Percentiles rank a stretch among this genome's conserved stretches.
phyloP scores from a whole-genome alignment of 2,329 filamentous ascomycete genomes.

The Shiraia bambusicola region DNA sequence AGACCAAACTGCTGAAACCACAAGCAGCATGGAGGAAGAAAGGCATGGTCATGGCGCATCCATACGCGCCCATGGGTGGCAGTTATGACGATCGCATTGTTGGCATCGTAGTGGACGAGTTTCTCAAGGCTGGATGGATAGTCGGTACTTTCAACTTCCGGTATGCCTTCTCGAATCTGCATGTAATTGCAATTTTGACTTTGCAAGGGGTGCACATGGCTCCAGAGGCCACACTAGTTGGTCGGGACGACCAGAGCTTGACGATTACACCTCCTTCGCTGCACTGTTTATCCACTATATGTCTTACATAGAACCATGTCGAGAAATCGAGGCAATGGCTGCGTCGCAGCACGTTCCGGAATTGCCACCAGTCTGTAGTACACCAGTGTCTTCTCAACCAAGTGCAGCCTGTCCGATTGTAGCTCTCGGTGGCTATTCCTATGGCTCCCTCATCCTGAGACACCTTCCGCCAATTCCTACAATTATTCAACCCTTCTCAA shows the following conservation, averaged over 20 bases:
- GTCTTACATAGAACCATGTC: conserved; percentile 51
- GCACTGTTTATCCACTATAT: conserved; percentile 78
- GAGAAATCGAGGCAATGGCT: conserved; percentile 16
- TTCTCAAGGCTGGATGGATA: conserved; percentile 71
- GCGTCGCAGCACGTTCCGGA: conserved; percentile 17
- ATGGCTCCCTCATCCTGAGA: conserved; percentile 79
- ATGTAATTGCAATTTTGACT: conserved; percentile 1
- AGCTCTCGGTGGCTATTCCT: conserved; percentile 81
- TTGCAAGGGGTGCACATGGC: conserved; percentile 68
- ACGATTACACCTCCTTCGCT: conserved; percentile 80
- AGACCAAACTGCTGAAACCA: background rate
- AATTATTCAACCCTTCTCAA: conserved; percentile 62
- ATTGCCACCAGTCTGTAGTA: conserved; percentile 1
- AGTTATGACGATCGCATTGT: conserved; percentile 82
- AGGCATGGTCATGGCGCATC: conserved; percentile 77
- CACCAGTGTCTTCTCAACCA: background rate
- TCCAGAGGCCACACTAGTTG: conserved; percentile 82
- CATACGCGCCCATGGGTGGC: conserved; percentile 86
- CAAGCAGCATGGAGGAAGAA: conserved; percentile 40
- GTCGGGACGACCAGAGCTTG: conserved; percentile 77
- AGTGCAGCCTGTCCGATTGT: conserved; percentile 33
- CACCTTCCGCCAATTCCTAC: conserved; percentile 62
- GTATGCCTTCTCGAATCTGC: conserved; percentile 48
- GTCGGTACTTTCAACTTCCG: conserved; percentile 92
- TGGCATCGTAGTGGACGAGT: conserved; percentile 60